Evolutionary conservation across 225 moss, liverwort and hornwort species (phyloP).

Genomic region (Rhytidiadelphus loreus): DNA sequence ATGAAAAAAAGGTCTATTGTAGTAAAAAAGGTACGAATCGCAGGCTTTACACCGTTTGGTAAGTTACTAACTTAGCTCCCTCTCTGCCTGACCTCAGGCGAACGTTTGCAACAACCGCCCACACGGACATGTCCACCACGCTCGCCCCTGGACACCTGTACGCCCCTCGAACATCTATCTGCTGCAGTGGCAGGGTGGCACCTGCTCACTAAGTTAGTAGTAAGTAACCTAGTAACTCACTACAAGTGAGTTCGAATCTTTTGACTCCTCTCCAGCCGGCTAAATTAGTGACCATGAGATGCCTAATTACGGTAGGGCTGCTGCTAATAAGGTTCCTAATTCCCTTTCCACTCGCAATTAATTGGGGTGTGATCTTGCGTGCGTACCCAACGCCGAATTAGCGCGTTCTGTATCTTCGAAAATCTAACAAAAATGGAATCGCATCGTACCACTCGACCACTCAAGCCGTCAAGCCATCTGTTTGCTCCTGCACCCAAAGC

Average conservation of each 20-base stretch:
- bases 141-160: background rate
- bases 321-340: background rate
- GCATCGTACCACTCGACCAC: background rate
- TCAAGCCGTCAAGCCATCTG: background rate
- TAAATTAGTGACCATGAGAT: background rate
- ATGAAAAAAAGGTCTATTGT: background rate
- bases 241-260: background rate
- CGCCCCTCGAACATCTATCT: background rate
- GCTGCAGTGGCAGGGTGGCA: background rate
- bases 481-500: background rate
- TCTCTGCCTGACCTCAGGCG: background rate
- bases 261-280: background rate
- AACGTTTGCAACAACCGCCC: slow-evolving; percentile 13
- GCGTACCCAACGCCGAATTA: background rate
- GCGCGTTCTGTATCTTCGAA: background rate
- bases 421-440: background rate
- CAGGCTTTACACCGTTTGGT: background rate
- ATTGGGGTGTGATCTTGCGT: background rate
- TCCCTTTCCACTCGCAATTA: background rate
- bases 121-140: slow-evolving; percentile 1
- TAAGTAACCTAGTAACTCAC: background rate
- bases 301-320: background rate
- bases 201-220: background rate
- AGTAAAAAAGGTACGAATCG: background rate
- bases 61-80: background rate